These are phyloP conservation scores for Ceratobasidium sp. DNA, from an alignment of 1,284 basidiomycete species.

Conservation along the genomic window DNA sequence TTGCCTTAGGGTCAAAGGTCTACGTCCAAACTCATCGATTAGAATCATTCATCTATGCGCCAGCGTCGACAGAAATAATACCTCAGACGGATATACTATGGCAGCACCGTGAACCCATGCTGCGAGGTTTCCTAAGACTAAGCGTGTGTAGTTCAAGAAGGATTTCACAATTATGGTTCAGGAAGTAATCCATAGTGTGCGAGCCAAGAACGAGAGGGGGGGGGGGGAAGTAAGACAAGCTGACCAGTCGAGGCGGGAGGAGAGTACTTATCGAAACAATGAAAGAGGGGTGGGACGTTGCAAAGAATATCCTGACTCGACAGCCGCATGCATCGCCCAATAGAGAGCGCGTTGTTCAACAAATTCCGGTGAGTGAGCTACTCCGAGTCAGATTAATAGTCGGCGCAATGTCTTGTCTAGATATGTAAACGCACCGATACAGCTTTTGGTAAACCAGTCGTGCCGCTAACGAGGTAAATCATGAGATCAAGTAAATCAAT, in stretches of 20 bases:
- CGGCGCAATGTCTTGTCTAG: slow-evolving; percentile 3
- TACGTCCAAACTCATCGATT: background rate
- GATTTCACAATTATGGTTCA: slow-evolving; percentile 43
- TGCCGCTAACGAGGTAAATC: slow-evolving; percentile 66
- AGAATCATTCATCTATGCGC: background rate
- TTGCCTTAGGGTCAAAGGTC: slow-evolving; percentile 71
- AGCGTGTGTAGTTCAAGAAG: slow-evolving; percentile 61
- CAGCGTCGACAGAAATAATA: slow-evolving; percentile 24
- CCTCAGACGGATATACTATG: slow-evolving; percentile 79
- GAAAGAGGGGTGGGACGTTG: slow-evolving; percentile 84
- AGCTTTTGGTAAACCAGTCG: slow-evolving; percentile 82
- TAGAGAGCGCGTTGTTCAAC: slow-evolving; percentile 81
- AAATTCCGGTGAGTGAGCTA: slow-evolving; percentile 82
- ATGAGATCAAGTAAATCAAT: slow-evolving; percentile 1
- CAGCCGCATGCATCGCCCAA: slow-evolving; percentile 77
- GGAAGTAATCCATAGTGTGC: slow-evolving; percentile 9
- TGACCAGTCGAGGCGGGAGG: background rate
- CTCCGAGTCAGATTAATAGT: background rate
- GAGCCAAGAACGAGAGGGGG: background rate
- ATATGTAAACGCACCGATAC: slow-evolving; percentile 71
- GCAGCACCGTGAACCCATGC: slow-evolving; percentile 80
- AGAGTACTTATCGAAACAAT: slow-evolving; percentile 84
- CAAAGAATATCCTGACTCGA: slow-evolving; percentile 75
- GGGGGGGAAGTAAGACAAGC: slow-evolving; percentile 8
- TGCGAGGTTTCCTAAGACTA: slow-evolving; percentile 84